These are phyloP conservation scores for Gossypium davidsonii DNA, from an alignment of 441 rosid species.

Conservation along the genomic window DNA sequence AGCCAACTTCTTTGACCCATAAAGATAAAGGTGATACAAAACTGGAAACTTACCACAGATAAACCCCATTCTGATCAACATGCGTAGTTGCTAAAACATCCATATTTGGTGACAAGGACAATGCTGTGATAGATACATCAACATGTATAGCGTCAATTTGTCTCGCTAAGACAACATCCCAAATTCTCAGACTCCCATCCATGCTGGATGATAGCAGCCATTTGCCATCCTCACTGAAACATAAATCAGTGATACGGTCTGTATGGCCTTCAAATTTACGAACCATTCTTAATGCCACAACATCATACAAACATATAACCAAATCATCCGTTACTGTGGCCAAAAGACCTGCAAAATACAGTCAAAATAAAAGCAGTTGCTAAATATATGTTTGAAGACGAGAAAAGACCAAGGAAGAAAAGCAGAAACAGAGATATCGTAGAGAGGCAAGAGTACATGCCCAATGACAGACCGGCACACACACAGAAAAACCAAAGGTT, in stretches of 20 bases:
- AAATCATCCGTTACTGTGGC: constrained; percentile 89
- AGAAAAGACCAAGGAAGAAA: not conserved
- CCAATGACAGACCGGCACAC: not conserved
- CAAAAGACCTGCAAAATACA: constrained; percentile 61
- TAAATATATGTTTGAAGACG: not conserved
- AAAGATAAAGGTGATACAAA: constrained; percentile 11
- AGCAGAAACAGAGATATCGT: not conserved
- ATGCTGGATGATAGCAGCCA: constrained; percentile 93
- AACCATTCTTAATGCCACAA: constrained; percentile 70
- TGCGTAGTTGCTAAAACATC: constrained; percentile 87
- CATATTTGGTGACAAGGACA: constrained; percentile 94
- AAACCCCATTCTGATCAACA: constrained; percentile 90
- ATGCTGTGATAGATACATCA: constrained; percentile 73
- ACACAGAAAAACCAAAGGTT: not conserved
- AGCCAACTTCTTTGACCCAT: not conserved
- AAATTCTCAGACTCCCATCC: constrained; percentile 90
- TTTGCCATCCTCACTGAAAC: constrained; percentile 95
- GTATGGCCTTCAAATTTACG: constrained; percentile 94
- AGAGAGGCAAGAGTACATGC: not conserved
- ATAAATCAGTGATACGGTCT: constrained; percentile 81
- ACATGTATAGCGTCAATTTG: constrained; percentile 88
- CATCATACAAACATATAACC: constrained; percentile 68
- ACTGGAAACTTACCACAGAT: constrained; percentile 58
- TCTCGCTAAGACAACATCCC: constrained; percentile 87
- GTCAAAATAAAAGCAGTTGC: constrained; percentile 20